Conservation (phyloP, 1,284 basidiomycete species). For the Ganoderma lucidum region DNA sequence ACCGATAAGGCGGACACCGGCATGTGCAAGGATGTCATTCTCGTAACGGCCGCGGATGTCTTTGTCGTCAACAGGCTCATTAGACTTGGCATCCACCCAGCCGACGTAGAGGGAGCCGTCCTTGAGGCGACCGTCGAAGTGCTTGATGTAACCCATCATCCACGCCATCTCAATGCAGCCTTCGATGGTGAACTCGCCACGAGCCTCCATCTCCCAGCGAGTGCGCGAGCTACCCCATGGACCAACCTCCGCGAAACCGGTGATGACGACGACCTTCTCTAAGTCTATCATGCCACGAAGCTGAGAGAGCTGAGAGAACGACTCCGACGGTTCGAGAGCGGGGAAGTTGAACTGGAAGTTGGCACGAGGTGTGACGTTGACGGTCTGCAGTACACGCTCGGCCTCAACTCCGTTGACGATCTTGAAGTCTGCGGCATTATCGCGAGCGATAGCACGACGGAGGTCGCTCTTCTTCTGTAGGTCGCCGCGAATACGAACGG, state of each 20-base stretch:
- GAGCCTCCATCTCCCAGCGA: constrained; percentile 99
- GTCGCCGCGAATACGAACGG: constrained; percentile 83
- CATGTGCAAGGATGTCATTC: constrained; percentile 91
- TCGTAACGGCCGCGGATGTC: constrained; percentile 95
- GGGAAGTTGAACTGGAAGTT: constrained; percentile 99
- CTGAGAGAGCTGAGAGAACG: constrained; percentile 77
- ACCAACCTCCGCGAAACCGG: constrained; percentile 98
- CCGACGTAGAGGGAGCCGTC: constrained; percentile 93
- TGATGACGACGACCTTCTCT: constrained; percentile 93
- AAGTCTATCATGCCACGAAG: constrained; percentile 91
- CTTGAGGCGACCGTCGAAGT: constrained; percentile 97
- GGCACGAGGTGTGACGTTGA: constrained; percentile 93
- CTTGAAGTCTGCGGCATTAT: constrained; percentile 96
- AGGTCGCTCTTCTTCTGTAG: constrained; percentile 88
- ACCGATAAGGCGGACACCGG: constrained; percentile 97
- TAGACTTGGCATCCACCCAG: constrained; percentile 97
- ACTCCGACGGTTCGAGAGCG: constrained; percentile 69
- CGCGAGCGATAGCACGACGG: constrained; percentile 91
- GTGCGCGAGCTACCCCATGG: constrained; percentile 99
- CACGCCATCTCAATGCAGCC: constrained; percentile 99
- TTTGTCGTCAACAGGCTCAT: constrained; percentile 98
- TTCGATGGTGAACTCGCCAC: constrained; percentile 94
- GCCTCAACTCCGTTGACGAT: constrained; percentile 91
- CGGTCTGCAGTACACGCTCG: constrained; percentile 92
- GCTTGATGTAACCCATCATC: constrained; percentile 99